These are phyloP conservation scores for Pyrenula massariospora DNA, from an alignment of 495 filamentous ascomycete species.

Conservation along the genomic window DNA sequence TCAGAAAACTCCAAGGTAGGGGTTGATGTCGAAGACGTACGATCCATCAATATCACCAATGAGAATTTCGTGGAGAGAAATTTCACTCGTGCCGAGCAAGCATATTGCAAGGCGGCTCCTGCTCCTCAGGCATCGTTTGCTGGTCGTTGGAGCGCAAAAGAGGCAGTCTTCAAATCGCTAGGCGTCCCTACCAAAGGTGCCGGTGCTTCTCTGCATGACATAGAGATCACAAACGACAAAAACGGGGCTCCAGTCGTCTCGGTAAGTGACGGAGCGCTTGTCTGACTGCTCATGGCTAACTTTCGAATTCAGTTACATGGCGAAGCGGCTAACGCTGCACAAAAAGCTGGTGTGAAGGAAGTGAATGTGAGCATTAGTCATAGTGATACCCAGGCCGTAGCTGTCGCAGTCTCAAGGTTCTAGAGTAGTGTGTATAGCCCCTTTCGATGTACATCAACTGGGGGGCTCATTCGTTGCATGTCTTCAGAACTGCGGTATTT, in stretches of 20 bases:
- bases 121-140: slow-evolving; percentile 76
- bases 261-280: slow-evolving; percentile 44
- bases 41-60: slow-evolving; percentile 79
- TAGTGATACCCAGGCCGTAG: slow-evolving; percentile 81
- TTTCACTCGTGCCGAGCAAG: slow-evolving; percentile 72
- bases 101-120: slow-evolving; percentile 71
- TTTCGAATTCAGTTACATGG: slow-evolving; percentile 58
- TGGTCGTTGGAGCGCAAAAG: slow-evolving; percentile 92
- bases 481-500: not conserved
- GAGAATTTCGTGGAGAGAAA: slow-evolving; percentile 91
- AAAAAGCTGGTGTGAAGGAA: slow-evolving; percentile 70
- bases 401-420: slow-evolving; percentile 76
- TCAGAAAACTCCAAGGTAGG: slow-evolving; percentile 71
- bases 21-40: slow-evolving; percentile 81
- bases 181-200: slow-evolving; percentile 78
- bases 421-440: slow-evolving; percentile 19
- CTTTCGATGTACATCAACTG: not conserved
- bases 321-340: slow-evolving; percentile 66
- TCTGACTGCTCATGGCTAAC: not conserved
- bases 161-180: slow-evolving; percentile 97
- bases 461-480: not conserved
- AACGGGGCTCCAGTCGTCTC: slow-evolving; percentile 72
- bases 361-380: slow-evolving; percentile 92
- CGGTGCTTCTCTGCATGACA: slow-evolving; percentile 82
- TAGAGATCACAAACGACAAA: slow-evolving; percentile 75